Conservation (phyloP, 2,329 filamentous ascomycete species). For the Beauveria sp. region DNA sequence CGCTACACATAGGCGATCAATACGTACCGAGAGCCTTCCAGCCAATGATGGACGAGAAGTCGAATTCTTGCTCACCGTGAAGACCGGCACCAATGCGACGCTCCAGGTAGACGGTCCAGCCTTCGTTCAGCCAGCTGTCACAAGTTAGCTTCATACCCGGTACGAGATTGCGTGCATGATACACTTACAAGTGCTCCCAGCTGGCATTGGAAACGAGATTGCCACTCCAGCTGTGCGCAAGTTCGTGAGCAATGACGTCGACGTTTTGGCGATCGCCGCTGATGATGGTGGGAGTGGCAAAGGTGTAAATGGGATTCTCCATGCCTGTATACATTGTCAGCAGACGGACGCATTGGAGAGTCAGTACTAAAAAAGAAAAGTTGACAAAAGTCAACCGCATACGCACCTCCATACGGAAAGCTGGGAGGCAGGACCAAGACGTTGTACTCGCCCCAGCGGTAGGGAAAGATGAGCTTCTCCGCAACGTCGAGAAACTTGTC, state of each 20-base stretch:
- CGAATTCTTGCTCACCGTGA: constrained; percentile 77
- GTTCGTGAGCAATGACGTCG: constrained; percentile 89
- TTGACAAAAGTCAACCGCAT: neutral
- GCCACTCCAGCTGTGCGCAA: constrained; percentile 75
- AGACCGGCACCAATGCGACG: constrained; percentile 70
- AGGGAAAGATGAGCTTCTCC: constrained; percentile 75
- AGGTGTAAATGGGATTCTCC: constrained; percentile 93
- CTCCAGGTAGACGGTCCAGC: constrained; percentile 94
- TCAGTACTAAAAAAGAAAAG: neutral
- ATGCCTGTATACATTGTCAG: constrained; percentile 44
- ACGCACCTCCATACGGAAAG: constrained; percentile 75
- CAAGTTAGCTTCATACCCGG: neutral
- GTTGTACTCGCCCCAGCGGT: constrained; percentile 93
- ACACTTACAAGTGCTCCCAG: constrained; percentile 69
- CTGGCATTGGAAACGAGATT: constrained; percentile 73
- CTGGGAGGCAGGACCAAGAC: constrained; percentile 83
- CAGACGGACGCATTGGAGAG: neutral
- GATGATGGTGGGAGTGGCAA: constrained; percentile 90
- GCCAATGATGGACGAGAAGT: constrained; percentile 93
- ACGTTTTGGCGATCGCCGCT: constrained; percentile 86
- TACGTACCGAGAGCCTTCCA: constrained; percentile 71
- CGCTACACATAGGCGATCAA: neutral
- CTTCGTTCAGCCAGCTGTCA: constrained; percentile 59
- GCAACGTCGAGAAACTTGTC: constrained; percentile 86
- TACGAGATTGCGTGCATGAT: neutral